Evolutionary conservation across 345 rosid genomes (phyloP).

Genomic region (Isatis tinctoria): DNA sequence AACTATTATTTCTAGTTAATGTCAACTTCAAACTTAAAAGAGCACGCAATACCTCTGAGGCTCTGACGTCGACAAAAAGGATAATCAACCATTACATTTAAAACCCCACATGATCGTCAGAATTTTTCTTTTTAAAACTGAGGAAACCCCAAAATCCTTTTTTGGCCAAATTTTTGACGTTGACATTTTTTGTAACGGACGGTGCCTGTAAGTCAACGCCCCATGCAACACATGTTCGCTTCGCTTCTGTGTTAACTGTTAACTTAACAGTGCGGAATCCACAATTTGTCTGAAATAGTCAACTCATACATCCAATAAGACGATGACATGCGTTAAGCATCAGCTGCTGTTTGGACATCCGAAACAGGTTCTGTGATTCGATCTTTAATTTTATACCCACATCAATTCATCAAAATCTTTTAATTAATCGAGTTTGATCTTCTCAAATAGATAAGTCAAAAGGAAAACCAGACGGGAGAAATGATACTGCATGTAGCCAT

Average conservation of each 20-base stretch:
- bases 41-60: neutral
- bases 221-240: slow-evolving; percentile 29
- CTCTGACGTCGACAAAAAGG: neutral
- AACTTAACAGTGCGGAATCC: slow-evolving; percentile 27
- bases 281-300: slow-evolving; percentile 22
- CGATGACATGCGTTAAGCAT: neutral
- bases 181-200: slow-evolving; percentile 8
- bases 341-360: neutral
- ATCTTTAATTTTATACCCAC: neutral
- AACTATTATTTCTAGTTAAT: neutral
- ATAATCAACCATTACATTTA: neutral
- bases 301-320: slow-evolving; percentile 20
- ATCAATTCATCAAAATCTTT: neutral
- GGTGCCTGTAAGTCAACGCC: slow-evolving; percentile 26
- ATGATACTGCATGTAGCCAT: neutral
- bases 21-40: slow-evolving; percentile 9
- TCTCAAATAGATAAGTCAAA: neutral
- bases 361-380: slow-evolving; percentile 6
- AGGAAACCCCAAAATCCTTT: neutral
- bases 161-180: neutral
- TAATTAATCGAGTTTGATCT: neutral
- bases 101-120: slow-evolving; percentile 16
- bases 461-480: neutral
- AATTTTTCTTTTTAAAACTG: neutral
- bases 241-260: slow-evolving; percentile 29